phyloP scores from a whole-genome alignment of 176 grass and related monocot species.

The Aegilops speltoides region DNA sequence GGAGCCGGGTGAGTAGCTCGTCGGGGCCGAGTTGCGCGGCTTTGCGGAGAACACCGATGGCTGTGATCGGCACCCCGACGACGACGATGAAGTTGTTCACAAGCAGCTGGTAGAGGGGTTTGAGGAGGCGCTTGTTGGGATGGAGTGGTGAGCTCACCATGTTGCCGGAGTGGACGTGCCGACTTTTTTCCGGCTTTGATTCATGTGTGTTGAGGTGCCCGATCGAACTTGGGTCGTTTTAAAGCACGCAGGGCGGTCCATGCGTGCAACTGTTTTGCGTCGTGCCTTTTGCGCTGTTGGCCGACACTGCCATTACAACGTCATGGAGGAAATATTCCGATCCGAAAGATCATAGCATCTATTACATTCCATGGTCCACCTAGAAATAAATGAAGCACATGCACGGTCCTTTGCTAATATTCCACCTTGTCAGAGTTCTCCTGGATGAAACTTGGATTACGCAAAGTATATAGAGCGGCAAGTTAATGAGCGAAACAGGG shows the following conservation, averaged over 20 bases:
- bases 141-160: not conserved
- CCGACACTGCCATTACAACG: not conserved
- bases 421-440: not conserved
- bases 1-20: not conserved
- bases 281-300: not conserved
- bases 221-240: not conserved
- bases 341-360: not conserved
- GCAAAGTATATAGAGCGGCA: no score
- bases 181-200: not conserved
- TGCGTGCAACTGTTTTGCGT: not conserved
- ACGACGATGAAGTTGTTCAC: constrained; percentile 2
- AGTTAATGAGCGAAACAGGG: no score
- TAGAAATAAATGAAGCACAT: not conserved
- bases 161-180: not conserved
- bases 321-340: constrained; percentile 9
- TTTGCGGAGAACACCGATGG: constrained; percentile 6
- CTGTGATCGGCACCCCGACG: not conserved
- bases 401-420: not conserved
- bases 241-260: not conserved
- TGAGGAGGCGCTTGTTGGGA: not conserved
- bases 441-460: not conserved
- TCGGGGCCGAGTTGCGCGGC: not conserved
- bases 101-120: not conserved
- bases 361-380: not conserved
- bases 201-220: not conserved